A percentile compares a stretch with the other conserved stretches of the same genome.
Evolutionary conservation across 2,329 filamentous ascomycete species (phyloP).

Genomic region (Fusarium coffeatum): DNA sequence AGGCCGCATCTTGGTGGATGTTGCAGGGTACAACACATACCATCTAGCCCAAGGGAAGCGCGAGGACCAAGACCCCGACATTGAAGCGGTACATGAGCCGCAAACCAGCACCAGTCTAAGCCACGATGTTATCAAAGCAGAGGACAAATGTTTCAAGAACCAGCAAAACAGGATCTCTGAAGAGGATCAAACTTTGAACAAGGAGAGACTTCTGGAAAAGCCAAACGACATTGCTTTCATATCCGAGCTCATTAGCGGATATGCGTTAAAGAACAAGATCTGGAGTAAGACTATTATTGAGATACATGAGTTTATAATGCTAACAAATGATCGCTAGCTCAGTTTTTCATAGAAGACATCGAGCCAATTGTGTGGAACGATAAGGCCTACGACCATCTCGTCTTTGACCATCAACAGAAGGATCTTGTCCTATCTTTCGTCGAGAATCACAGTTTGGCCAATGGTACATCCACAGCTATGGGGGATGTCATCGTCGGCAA

Average conservation of each 20-base stretch:
- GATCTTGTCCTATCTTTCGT: slow-evolving; percentile 61
- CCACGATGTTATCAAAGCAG: slow-evolving; percentile 7
- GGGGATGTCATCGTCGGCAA: slow-evolving; percentile 58
- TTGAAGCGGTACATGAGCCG: slow-evolving; percentile 38
- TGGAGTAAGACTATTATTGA: slow-evolving; percentile 52
- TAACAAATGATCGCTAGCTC: slow-evolving; percentile 35
- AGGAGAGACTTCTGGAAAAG: slow-evolving; percentile 52
- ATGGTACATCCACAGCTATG: slow-evolving; percentile 36
- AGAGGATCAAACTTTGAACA: slow-evolving; percentile 54
- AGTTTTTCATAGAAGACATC: slow-evolving; percentile 57
- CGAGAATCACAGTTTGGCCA: slow-evolving; percentile 53
- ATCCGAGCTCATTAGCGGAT: slow-evolving; percentile 57
- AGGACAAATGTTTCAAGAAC: no score
- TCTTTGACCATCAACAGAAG: slow-evolving; percentile 61
- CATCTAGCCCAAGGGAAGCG: slow-evolving; percentile 52
- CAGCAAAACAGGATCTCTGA: slow-evolving; percentile 47
- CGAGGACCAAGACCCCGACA: slow-evolving; percentile 50
- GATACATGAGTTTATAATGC: background rate
- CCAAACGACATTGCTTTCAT: slow-evolving; percentile 56
- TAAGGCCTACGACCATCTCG: slow-evolving; percentile 58
- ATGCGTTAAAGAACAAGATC: slow-evolving; percentile 59
- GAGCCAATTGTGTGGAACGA: slow-evolving; percentile 58
- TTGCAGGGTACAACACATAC: slow-evolving; percentile 57
- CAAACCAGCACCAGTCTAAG: slow-evolving; percentile 9
- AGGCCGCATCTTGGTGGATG: slow-evolving; percentile 55